These are phyloP conservation scores for Erigeron philadelphicus DNA, from an alignment of 140 eudicot species.

Conservation along the genomic window DNA sequence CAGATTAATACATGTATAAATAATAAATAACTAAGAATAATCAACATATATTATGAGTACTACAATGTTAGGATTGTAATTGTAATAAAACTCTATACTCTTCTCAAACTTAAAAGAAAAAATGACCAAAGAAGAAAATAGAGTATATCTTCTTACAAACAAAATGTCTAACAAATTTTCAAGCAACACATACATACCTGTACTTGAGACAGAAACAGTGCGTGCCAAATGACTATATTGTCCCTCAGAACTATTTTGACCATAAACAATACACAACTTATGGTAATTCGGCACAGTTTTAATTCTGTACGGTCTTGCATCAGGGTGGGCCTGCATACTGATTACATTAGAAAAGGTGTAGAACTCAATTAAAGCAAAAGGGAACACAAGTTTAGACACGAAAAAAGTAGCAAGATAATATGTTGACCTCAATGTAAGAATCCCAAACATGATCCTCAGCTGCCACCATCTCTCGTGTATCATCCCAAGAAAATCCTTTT, in stretches of 20 bases:
- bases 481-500: constrained; percentile 50
- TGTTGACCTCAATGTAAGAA: constrained; percentile 46
- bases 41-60: too few relatives aligned
- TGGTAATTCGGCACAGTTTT: constrained; percentile 45
- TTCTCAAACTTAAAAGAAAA: too few relatives aligned
- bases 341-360: not conserved
- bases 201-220: constrained; percentile 21
- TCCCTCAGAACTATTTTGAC: constrained; percentile 37
- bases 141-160: too few relatives aligned
- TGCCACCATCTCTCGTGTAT: constrained; percentile 46
- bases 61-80: too few relatives aligned
- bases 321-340: constrained; percentile 44
- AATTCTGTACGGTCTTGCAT: constrained; percentile 53
- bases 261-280: constrained; percentile 42
- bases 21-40: not conserved
- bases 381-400: not conserved
- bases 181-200: constrained; percentile 22
- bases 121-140: not conserved
- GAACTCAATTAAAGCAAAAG: not conserved
- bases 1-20: not conserved
- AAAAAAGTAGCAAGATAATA: not conserved
- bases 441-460: constrained; percentile 57
- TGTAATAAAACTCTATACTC: too few relatives aligned
- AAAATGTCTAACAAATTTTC: not conserved
- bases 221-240: constrained; percentile 35